These are phyloP conservation scores for Lecanicillium sp. DNA, from an alignment of 2,329 filamentous ascomycete genomes.

Conservation along the genomic window DNA sequence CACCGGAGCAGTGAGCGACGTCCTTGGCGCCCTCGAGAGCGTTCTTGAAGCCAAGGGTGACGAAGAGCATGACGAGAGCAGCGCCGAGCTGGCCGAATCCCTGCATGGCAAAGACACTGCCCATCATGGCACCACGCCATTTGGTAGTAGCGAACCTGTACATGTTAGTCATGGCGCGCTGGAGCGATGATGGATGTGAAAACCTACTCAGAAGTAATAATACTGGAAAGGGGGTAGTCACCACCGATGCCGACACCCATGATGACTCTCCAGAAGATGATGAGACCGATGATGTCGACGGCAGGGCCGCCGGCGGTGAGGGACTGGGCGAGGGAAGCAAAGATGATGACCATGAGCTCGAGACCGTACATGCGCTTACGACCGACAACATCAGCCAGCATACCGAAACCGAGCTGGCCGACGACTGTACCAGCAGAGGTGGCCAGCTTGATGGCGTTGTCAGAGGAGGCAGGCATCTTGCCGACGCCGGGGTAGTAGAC, in stretches of 20 bases:
- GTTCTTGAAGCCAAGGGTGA: slow-evolving; percentile 64
- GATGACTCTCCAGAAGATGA: slow-evolving; percentile 77
- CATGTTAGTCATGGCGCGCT: neutral
- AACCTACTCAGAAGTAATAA: slow-evolving; percentile 72
- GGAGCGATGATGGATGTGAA: slow-evolving; percentile 11
- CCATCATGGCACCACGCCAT: slow-evolving; percentile 85
- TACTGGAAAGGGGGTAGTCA: slow-evolving; percentile 75
- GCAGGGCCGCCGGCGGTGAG: slow-evolving; percentile 57
- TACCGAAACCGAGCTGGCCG: slow-evolving; percentile 75
- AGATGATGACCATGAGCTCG: slow-evolving; percentile 74
- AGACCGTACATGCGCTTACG: slow-evolving; percentile 69
- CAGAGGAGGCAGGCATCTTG: slow-evolving; percentile 58
- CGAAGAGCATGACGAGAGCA: slow-evolving; percentile 69
- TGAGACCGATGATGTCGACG: slow-evolving; percentile 56
- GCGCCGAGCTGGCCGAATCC: slow-evolving; percentile 73
- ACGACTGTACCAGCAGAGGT: slow-evolving; percentile 79
- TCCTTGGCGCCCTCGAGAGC: slow-evolving; percentile 48
- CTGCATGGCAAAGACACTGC: slow-evolving; percentile 80
- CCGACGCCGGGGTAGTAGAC: slow-evolving; percentile 61
- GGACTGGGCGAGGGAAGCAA: slow-evolving; percentile 67
- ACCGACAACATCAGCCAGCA: slow-evolving; percentile 69
- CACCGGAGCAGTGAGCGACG: slow-evolving; percentile 46
- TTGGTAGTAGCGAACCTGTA: slow-evolving; percentile 65
- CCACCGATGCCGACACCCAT: slow-evolving; percentile 47
- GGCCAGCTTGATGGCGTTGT: slow-evolving; percentile 80